Evolutionary conservation across 2,329 filamentous ascomycete genomes (phyloP), one percentile per base, ranked within the genome.

Genomic region (Emericellopsis atlantica): DNA sequence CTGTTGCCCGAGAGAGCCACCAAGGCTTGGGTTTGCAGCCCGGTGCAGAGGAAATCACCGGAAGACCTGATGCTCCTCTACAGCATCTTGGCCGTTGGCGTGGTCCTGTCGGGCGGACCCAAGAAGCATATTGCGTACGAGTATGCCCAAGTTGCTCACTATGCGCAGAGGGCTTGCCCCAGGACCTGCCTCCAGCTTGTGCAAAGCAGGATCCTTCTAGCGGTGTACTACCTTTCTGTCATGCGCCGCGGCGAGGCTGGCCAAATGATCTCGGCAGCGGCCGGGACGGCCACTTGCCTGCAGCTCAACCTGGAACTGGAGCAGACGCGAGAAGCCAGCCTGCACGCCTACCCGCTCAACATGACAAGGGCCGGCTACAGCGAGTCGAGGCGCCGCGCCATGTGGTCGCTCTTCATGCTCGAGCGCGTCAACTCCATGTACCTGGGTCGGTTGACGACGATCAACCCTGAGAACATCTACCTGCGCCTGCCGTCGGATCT

Each of bases 331-430:
- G 69, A 71, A 39, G 59, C 51, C 4, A 45, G 45, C 14, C 46
- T 59, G 12, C 51, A 58, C n/a, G 51, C 52, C 0, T 71, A 67
- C 40, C 74, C 76, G 5, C 79, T 76, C 50, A 73, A 68, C 16
- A 65, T 84, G 46, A 73, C 70, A 48, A 68, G 65, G 43, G 58
- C 59, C 39, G 74, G 72, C 24, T 72, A 79, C 48, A 69, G 72
- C 21, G 83, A 88, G 57, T 80, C 79, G 49, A 70, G 76, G 44
- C 70, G 81, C 46, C 69, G 83, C 42, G 85, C 80, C 0, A 81
- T 85, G 51, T 88, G 81, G 81, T 74, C 77, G 23, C 71, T 76
- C 40, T 84, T 80, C 48, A 61, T 85, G 49, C 70, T 84, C 55
- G 83, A 87, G 58, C 72, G 79, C 37, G 73, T 81, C 45, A 77